Evolutionary conservation across 2,329 filamentous ascomycete genomes (phyloP), one percentile per base, ranked within the genome.

Genomic region (Parasarocladium wereldwijsianum): DNA sequence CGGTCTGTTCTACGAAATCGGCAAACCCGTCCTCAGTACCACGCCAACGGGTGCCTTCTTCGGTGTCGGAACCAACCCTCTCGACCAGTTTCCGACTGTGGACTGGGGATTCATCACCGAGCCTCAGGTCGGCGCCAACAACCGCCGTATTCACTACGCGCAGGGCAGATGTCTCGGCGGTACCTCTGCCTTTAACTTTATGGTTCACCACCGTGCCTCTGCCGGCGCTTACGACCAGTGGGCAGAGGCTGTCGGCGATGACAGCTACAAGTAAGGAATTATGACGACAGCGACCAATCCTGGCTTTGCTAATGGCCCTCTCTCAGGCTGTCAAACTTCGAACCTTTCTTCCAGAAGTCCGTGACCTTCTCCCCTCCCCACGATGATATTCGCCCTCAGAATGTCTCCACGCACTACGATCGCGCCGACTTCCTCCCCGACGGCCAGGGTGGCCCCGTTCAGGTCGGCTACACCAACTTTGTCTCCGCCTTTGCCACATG

Each of bases 111-210:
- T 45, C 39, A 46, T 47, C 32, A 47, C 33, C 18, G 48, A 30
- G 15, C 44, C 32, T 29, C 43, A 47, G 19, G 32, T 32, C 0
- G 36, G 38, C 2, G 40, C 40, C 0, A 31, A 38, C 12, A n/a
- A 38, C 9, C 39, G 50, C 3, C 34, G 37, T n/a, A 38, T 58
- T 4, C 47, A 55, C 33, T 55, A 53, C 32, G 43, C 51, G 0
- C 45, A 44, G 5, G 57, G 55, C 2, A 57, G 53, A 28, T 47
- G 41, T 0, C 41, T 59, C 0, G 56, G 55, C 13, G 55, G 56
- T 7, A 48, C 49, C 2, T 54, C 51, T 1, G 47, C 50, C 7
- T 42, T 53, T 6, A 55, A 55, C 33, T 52, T 47, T 12, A 41
- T 54, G 43, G 45, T 53, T 12, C 44, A 48, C 5, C 43, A 54